Base-by-base conservation (phyloP, 768 basidiomycete genomes). In the Phanerodontia chrysosporium region DNA sequence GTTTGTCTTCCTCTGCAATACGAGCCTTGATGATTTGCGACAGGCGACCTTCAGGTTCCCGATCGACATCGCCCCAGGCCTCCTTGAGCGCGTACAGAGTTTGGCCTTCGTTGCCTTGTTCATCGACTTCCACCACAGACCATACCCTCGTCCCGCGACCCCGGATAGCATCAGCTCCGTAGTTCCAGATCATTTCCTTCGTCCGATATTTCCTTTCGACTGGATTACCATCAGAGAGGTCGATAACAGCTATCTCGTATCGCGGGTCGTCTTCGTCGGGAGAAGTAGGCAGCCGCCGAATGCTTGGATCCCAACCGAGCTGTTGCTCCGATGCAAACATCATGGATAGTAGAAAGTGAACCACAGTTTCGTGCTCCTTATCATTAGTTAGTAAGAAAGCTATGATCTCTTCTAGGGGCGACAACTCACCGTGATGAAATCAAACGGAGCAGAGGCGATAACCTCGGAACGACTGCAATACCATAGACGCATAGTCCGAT, bases 61-160 rank as follows among this genome's bases (percentile, higher is more conserved):
- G 44, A 16, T 46, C 18, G 14, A 8, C n/a, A 45, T 57, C 56
- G 7, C 46, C 46, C 56, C 56, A 59, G 12, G 39, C 5, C 12
- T 59, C 58, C 32, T 59, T 59, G 22, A 59, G 22, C 2, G 54
- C 52, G 5, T 27, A 35, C n/a, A 45, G 25, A 10, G 29, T n/a
- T 9, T 13, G 8, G n/a, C 21, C 28, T 25, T 57, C 56, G 5
- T 48, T n/a, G n/a, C 46, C 32, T 18, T 59, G 21, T 52, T 45
- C 25, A n/a, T 14, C 22, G n/a, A 59, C 22, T 29, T 48, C 35
- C 22, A 25, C 21, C 27, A 35, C 58, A 35, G 53, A 32, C 58
- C 58, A 59, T 13, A 59, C 58, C 5, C 58, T 52, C 4, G 58
- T 59, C 2, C 58, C 58, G 25, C 45, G 36, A 10, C 58, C 58